These are phyloP conservation scores for Verticillium nubilum DNA, from an alignment of 2,329 filamentous ascomycete genomes.

Conservation along the genomic window DNA sequence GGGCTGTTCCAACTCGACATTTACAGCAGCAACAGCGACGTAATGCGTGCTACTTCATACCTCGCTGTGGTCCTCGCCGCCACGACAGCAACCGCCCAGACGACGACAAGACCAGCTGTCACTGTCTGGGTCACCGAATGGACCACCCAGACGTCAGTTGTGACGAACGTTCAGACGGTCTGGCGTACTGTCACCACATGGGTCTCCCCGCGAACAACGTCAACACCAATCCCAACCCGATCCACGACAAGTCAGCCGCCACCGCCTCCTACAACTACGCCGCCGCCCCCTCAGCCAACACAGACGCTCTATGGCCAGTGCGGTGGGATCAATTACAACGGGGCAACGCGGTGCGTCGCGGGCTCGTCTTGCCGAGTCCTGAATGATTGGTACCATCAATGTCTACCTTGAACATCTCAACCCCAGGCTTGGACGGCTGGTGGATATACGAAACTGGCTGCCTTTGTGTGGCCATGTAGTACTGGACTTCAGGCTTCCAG, in stretches of 20 bases:
- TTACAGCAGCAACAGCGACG: neutral
- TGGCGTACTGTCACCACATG: constrained; percentile 8
- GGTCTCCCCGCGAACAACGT: neutral
- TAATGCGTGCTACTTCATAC: neutral
- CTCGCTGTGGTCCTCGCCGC: neutral
- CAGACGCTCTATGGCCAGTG: constrained; percentile 10
- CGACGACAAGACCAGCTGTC: neutral
- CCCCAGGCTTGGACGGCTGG: no score
- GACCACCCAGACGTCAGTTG: constrained; percentile 4
- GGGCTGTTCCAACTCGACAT: neutral
- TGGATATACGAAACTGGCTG: no score
- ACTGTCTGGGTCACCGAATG: constrained; percentile 6
- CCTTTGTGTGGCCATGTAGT: no score
- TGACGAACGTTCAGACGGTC: constrained; percentile 5
- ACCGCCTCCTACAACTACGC: constrained; percentile 2
- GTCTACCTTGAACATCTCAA: neutral
- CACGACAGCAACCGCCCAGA: neutral
- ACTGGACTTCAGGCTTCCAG: no score
- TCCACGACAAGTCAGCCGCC: neutral
- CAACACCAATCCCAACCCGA: neutral
- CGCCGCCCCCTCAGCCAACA: constrained; percentile 4
- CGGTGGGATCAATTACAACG: constrained; percentile 5
- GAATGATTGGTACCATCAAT: constrained; percentile 8
- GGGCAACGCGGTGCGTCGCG: constrained; percentile 7
- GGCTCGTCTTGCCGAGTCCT: constrained; percentile 7